phyloP scores from a whole-genome alignment of 768 basidiomycete species.

The Hericium rajendrae region DNA sequence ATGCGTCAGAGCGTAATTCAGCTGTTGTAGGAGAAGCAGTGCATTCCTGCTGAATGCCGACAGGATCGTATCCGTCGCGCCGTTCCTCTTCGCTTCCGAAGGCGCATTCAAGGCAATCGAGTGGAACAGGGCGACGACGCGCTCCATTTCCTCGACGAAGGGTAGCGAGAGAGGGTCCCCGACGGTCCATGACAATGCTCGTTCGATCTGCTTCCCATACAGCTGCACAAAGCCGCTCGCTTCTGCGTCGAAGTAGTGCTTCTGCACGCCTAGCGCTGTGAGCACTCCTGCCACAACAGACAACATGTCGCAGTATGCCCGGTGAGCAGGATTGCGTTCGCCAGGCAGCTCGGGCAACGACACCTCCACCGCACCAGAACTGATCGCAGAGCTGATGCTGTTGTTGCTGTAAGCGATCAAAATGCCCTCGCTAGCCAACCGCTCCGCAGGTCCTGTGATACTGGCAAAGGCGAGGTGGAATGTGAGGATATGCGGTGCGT shows the following conservation, averaged over 20 bases:
- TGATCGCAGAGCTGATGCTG: constrained; percentile 65
- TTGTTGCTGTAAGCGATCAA: constrained; percentile 79
- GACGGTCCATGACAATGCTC: constrained; percentile 75
- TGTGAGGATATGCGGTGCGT: constrained; percentile 68
- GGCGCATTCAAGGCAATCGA: constrained; percentile 55
- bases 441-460: constrained; percentile 69
- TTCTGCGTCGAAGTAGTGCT: constrained; percentile 76
- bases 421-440: constrained; percentile 76
- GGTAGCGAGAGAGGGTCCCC: constrained; percentile 69
- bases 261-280: constrained; percentile 48
- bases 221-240: constrained; percentile 80
- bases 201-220: constrained; percentile 70
- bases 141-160: constrained; percentile 75
- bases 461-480: constrained; percentile 83
- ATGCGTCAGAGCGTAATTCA: constrained; percentile 87
- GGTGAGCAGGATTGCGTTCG: constrained; percentile 72
- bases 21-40: constrained; percentile 68
- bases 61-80: constrained; percentile 53
- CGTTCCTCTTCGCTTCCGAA: constrained; percentile 33
- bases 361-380: constrained; percentile 62
- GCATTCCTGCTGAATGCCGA: constrained; percentile 60
- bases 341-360: constrained; percentile 59
- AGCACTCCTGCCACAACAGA: constrained; percentile 69
- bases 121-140: constrained; percentile 68
- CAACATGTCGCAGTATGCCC: constrained; percentile 78